Conservation (phyloP, 2,329 filamentous ascomycete species). For the Bipolaris sorokiniana region DNA sequence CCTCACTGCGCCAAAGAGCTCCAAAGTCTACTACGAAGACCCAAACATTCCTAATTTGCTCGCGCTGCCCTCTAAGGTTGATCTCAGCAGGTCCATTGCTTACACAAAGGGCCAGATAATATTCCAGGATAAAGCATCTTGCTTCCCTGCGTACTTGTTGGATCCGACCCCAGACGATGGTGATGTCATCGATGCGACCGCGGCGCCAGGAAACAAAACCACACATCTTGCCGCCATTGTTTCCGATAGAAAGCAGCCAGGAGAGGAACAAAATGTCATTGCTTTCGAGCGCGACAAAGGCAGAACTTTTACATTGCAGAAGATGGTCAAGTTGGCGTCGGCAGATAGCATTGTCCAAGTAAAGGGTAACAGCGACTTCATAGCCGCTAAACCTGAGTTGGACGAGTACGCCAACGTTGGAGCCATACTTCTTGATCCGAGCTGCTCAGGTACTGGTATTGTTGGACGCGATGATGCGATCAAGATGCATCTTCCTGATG, state of each 20-base stretch:
- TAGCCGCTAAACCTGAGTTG: conserved; percentile 71
- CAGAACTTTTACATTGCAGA: conserved; percentile 76
- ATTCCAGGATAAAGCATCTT: conserved; percentile 95
- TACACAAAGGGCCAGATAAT: conserved; percentile 82
- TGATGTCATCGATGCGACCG: conserved; percentile 88
- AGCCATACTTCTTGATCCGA: conserved; percentile 85
- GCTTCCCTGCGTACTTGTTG: conserved; percentile 90
- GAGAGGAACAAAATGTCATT: conserved; percentile 61
- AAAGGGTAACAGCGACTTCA: conserved; percentile 78
- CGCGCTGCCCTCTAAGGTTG: conserved; percentile 73
- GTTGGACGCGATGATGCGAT: conserved; percentile 82
- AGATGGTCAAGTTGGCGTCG: conserved; percentile 82
- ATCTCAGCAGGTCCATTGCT: conserved; percentile 74
- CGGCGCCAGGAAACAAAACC: conserved; percentile 96
- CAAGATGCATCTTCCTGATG: conserved; percentile 63
- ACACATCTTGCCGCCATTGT: conserved; percentile 87
- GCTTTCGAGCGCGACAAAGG: conserved; percentile 79
- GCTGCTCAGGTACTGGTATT: conserved; percentile 95
- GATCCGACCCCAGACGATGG: conserved; percentile 71
- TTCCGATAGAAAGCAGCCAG: conserved; percentile 46
- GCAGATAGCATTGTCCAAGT: conserved; percentile 71
- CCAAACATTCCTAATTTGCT: conserved; percentile 81
- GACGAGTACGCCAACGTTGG: conserved; percentile 72
- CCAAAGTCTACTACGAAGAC: conserved; percentile 72
- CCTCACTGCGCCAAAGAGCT: conserved; percentile 49